phyloP scores from a whole-genome alignment of 2,329 filamentous ascomycete species.

The Ilyonectria destructans region DNA sequence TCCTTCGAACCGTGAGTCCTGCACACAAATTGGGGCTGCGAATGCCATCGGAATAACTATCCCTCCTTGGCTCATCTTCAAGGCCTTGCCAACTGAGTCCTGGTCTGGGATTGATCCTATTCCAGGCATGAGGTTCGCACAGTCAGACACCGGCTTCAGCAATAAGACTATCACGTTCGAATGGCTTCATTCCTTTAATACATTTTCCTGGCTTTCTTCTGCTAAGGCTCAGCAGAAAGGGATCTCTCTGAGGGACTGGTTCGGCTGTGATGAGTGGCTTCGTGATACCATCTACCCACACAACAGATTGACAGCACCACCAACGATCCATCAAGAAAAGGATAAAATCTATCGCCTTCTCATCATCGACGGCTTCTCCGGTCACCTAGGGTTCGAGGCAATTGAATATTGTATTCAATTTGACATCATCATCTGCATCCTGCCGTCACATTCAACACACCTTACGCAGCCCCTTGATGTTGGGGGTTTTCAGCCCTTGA shows the following conservation, averaged over 20 bases:
- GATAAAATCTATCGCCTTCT: constrained; percentile 3
- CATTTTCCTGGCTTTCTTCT: constrained; percentile 5
- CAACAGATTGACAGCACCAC: neutral
- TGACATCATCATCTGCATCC: constrained; percentile 1
- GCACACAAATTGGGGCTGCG: neutral
- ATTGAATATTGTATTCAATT: constrained; percentile 6
- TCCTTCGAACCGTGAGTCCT: constrained; percentile 2
- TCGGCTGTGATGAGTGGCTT: constrained; percentile 13
- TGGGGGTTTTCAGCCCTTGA: neutral
- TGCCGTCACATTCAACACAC: neutral
- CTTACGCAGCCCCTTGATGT: neutral
- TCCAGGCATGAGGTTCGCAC: constrained; percentile 4
- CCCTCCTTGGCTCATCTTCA: constrained; percentile 6
- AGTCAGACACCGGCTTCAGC: constrained; percentile 14
- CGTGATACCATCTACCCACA: neutral
- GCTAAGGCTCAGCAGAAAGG: neutral
- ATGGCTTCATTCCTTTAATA: constrained; percentile 1
- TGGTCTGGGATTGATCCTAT: neutral
- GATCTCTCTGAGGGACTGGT: constrained; percentile 4
- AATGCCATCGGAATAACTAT: neutral
- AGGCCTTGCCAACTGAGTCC: neutral
- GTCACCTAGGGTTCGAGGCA: neutral
- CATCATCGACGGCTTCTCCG: neutral
- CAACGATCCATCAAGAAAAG: neutral
- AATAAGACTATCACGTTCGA: constrained; percentile 1